These are phyloP conservation scores for Exidia glandulosa DNA, from an alignment of 768 basidiomycete species.

Conservation along the genomic window DNA sequence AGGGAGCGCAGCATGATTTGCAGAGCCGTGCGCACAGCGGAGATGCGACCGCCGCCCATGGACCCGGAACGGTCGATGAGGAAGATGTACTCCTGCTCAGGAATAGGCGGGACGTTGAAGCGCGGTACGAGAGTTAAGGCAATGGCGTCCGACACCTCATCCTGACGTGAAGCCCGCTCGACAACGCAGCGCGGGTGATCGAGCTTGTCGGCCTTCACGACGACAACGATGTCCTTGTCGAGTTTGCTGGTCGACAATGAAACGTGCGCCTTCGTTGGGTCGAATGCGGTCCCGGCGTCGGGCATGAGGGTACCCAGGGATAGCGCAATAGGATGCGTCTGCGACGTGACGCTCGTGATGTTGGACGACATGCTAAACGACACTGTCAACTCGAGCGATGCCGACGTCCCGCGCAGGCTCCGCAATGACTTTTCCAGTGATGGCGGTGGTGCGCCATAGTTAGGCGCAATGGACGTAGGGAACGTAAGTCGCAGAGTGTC, in stretches of 20 bases:
- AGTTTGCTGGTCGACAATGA: constrained; percentile 24
- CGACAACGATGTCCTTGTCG: constrained; percentile 38
- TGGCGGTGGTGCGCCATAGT: constrained; percentile 5
- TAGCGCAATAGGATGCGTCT: constrained; percentile 8
- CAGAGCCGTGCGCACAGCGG: background rate
- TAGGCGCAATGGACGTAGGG: constrained; percentile 7
- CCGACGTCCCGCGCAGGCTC: background rate
- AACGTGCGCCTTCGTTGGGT: background rate
- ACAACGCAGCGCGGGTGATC: constrained; percentile 48
- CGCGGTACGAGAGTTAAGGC: constrained; percentile 40
- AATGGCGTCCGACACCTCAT: constrained; percentile 22
- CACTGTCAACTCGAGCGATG: constrained; percentile 6
- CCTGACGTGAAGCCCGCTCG: constrained; percentile 15
- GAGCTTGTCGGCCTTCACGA: constrained; percentile 35
- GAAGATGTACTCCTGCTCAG: constrained; percentile 47
- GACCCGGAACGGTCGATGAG: constrained; percentile 48
- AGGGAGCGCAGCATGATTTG: constrained; percentile 33
- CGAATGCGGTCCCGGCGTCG: constrained; percentile 24
- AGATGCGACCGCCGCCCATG: constrained; percentile 24
- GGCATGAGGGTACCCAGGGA: constrained; percentile 22
- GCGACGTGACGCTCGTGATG: constrained; percentile 10
- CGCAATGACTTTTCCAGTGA: background rate
- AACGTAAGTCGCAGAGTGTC: constrained; percentile 5
- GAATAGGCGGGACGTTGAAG: constrained; percentile 31
- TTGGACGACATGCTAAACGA: constrained; percentile 6